Conservation (phyloP, 2,329 filamentous ascomycete species). For the Rutstroemia sp. region DNA sequence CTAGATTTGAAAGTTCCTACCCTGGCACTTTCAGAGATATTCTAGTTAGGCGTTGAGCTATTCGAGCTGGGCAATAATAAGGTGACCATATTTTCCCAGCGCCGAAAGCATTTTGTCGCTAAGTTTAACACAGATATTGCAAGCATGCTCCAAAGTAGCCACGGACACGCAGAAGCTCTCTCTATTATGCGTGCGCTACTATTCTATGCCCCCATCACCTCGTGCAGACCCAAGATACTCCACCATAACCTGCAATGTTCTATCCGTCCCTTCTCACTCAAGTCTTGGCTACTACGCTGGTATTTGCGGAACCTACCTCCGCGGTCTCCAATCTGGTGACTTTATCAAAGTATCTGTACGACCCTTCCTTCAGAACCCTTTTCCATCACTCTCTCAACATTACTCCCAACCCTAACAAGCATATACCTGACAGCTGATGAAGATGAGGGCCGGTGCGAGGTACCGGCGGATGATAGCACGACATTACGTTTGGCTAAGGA, state of each 20-base stretch:
- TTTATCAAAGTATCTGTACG: not conserved
- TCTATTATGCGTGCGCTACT: not conserved
- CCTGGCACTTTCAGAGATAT: constrained; percentile 8
- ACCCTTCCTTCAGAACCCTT: not conserved
- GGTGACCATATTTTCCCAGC: not conserved
- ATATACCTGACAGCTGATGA: too few relatives aligned
- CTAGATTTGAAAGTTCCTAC: constrained; percentile 1
- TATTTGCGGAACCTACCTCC: not conserved
- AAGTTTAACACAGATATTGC: not conserved
- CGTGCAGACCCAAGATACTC: not conserved
- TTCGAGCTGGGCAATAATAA: not conserved
- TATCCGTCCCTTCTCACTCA: not conserved
- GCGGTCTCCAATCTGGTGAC: not conserved
- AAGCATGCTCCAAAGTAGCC: not conserved
- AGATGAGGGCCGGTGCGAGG: too few relatives aligned
- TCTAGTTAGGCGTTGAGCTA: not conserved
- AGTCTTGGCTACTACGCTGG: not conserved
- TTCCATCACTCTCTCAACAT: not conserved
- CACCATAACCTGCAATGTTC: not conserved
- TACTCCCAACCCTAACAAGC: not conserved
- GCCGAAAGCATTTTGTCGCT: not conserved
- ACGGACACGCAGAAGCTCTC: not conserved
- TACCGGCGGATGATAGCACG: too few relatives aligned
- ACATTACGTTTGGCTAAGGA: too few relatives aligned
- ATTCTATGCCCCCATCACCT: not conserved